These are phyloP conservation scores for Angophora floribunda DNA, from an alignment of 345 rosid species.

Conservation along the genomic window DNA sequence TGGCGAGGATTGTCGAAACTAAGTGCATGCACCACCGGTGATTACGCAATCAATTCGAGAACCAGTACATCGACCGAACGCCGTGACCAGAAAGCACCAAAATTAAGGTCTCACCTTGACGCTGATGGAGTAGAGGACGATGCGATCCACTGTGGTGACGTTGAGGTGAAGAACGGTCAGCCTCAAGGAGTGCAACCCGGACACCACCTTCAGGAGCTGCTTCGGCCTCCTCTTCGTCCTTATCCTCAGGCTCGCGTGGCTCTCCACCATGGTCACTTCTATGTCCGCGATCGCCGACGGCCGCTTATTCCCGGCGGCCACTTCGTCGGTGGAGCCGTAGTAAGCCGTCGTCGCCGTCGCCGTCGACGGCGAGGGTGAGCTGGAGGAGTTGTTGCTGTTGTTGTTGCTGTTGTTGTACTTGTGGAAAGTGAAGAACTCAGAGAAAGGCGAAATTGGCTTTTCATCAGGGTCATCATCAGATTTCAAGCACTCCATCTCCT, in stretches of 20 bases:
- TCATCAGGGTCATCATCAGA: conserved; percentile 2
- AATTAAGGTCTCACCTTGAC: conserved; percentile 48
- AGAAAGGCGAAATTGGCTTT: conserved; percentile 13
- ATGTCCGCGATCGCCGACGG: conserved; percentile 39
- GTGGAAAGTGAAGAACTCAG: conserved; percentile 60
- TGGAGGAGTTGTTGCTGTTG: conserved; percentile 10
- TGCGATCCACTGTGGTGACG: conserved; percentile 47
- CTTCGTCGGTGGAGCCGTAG: background rate
- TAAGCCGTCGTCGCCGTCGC: background rate
- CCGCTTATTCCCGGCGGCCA: conserved; percentile 12
- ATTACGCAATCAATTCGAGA: background rate
- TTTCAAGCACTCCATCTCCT: conserved; percentile 14
- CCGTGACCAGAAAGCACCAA: background rate
- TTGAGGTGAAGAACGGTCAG: conserved; percentile 75
- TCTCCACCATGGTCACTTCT: conserved; percentile 80
- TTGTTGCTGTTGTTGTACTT: conserved; percentile 9
- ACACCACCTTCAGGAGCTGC: conserved; percentile 58
- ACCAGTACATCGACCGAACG: background rate
- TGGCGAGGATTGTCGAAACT: background rate
- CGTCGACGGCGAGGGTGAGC: background rate
- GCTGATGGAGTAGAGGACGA: conserved; percentile 67
- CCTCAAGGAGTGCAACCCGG: conserved; percentile 55
- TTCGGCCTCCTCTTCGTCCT: conserved; percentile 58
- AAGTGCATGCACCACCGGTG: too few relatives aligned
- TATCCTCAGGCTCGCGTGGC: conserved; percentile 75